These are phyloP conservation scores for Eucalyptus microcorys DNA, from an alignment of 345 rosid species.

Conservation along the genomic window DNA sequence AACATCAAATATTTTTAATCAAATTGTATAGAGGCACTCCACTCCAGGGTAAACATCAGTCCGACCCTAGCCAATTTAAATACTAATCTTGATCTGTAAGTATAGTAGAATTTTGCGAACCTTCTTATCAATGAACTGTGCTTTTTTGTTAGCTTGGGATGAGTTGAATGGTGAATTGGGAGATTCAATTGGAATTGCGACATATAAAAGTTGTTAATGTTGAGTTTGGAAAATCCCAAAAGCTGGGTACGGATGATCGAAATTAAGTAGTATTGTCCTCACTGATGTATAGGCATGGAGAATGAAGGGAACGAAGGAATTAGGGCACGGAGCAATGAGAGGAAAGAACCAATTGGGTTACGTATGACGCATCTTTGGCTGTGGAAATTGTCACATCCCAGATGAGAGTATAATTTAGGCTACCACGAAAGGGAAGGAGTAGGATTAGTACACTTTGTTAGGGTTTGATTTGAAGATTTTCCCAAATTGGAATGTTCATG, in stretches of 20 bases:
- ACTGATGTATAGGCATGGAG: background rate
- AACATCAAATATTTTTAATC: background rate
- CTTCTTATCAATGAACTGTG: background rate
- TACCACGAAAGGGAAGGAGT: background rate
- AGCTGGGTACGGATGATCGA: background rate
- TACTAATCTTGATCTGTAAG: background rate
- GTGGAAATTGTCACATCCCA: background rate
- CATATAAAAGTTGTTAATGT: background rate
- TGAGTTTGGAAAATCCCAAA: background rate
- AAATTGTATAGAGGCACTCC: background rate
- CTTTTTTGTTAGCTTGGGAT: background rate
- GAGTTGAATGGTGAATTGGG: background rate
- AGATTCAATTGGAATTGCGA: background rate
- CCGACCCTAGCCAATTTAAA: background rate
- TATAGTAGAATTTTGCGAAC: background rate
- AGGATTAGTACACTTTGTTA: background rate
- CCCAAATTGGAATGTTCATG: background rate
- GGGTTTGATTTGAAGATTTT: background rate
- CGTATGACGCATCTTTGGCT: background rate
- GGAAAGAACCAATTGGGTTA: background rate
- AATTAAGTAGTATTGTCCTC: background rate
- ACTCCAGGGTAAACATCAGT: background rate
- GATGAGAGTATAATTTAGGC: background rate
- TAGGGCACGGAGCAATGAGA: background rate
- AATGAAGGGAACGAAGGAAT: background rate